Percentiles rank a stretch among this genome's conserved stretches.
Conservation (phyloP, 495 filamentous ascomycete species). For the Penicillium riverlandense region DNA sequence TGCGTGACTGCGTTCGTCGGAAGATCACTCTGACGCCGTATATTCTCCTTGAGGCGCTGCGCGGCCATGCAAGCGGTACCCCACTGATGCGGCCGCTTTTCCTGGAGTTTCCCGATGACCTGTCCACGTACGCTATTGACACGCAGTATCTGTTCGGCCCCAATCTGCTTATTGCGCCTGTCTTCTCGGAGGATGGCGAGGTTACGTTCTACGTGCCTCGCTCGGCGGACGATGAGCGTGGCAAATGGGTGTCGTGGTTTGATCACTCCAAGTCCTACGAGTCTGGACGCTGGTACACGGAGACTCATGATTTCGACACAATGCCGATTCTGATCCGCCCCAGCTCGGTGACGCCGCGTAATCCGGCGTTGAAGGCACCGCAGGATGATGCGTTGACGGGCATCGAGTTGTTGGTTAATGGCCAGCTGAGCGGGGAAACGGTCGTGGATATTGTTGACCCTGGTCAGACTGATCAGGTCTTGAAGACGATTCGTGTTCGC, state of each 20-base stretch:
- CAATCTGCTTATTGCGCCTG: conserved; percentile 50
- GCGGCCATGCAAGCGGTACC: conserved; percentile 36
- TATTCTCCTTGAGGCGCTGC: conserved; percentile 47
- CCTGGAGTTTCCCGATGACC: conserved; percentile 57
- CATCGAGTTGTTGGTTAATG: conserved; percentile 34
- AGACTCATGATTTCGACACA: conserved; percentile 36
- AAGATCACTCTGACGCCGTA: conserved; percentile 61
- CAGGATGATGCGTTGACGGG: conserved; percentile 30
- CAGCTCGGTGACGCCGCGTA: conserved; percentile 28
- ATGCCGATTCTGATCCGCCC: conserved; percentile 34
- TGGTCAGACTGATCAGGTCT: conserved; percentile 21
- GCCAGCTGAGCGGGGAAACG: conserved; percentile 12
- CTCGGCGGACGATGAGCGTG: conserved; percentile 24
- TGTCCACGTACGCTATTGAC: conserved; percentile 56
- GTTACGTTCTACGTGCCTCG: conserved; percentile 57
- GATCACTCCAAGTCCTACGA: conserved; percentile 34
- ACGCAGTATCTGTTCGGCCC: conserved; percentile 61
- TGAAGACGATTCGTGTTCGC: conserved; percentile 17
- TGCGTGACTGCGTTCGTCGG: conserved; percentile 50
- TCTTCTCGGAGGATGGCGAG: conserved; percentile 51
- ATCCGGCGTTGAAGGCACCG: conserved; percentile 25
- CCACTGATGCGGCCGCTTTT: conserved; percentile 56
- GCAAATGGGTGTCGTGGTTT: conserved; percentile 47
- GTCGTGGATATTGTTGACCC: conserved; percentile 31
- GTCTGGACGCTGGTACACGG: conserved; percentile 33